Conservation (phyloP, 441 rosid species). For the Cnidoscolus chayamansa region DNA sequence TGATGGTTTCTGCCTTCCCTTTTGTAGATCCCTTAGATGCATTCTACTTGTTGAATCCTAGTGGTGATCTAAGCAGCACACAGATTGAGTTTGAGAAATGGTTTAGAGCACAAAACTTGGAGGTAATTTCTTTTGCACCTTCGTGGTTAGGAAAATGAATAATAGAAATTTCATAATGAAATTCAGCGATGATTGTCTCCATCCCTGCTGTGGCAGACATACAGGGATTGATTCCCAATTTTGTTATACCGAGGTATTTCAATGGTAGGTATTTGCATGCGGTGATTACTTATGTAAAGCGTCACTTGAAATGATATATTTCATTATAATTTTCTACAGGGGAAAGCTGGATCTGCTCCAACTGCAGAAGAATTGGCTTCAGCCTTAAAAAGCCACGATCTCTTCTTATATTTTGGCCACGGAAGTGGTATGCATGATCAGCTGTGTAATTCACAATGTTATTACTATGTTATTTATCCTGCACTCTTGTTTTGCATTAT, state of each 20-base stretch:
- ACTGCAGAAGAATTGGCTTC: constrained; percentile 59
- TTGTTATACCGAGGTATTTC: neutral
- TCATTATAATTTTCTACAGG: constrained; percentile 37
- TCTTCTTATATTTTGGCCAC: constrained; percentile 86
- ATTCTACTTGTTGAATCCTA: constrained; percentile 83
- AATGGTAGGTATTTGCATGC: no score
- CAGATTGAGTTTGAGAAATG: constrained; percentile 70
- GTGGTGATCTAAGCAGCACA: constrained; percentile 71
- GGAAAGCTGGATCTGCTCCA: constrained; percentile 80
- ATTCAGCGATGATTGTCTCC: neutral
- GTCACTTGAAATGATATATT: constrained; percentile 3
- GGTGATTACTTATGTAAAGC: neutral
- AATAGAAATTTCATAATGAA: neutral
- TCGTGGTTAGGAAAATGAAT: neutral
- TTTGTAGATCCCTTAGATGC: constrained; percentile 93
- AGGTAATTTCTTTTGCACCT: constrained; percentile 43
- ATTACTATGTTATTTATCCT: neutral
- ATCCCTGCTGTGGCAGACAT: neutral
- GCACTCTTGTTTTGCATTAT: neutral
- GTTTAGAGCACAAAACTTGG: constrained; percentile 75
- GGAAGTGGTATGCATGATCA: constrained; percentile 67
- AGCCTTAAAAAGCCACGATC: constrained; percentile 80
- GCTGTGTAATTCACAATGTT: neutral
- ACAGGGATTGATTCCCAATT: neutral
- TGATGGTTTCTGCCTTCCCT: constrained; percentile 48